These are phyloP conservation scores for Asparagopsis taxiformis DNA, from an alignment of 31 red algal genomes.

Conservation along the genomic window DNA sequence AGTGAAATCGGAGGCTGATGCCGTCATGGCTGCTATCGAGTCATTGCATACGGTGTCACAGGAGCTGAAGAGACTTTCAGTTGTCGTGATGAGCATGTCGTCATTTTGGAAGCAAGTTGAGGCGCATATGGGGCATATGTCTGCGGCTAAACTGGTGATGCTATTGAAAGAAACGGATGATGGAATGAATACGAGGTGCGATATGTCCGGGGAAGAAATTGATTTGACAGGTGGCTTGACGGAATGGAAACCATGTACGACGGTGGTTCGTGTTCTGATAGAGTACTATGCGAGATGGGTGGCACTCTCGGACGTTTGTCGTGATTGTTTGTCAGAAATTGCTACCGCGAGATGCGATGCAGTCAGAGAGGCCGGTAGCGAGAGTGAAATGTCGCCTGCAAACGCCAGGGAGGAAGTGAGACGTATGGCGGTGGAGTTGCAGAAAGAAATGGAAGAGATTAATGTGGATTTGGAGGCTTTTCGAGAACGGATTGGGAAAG, in stretches of 20 bases:
- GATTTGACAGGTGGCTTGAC: too few species aligned
- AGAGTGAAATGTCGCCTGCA: not conserved
- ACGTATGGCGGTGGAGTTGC: constrained; percentile 1
- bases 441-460: constrained; percentile 7
- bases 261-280: not conserved
- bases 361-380: not conserved
- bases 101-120: constrained; percentile 15
- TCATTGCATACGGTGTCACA: not conserved
- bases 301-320: constrained; percentile 15
- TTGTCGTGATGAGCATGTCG: constrained; percentile 6
- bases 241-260: constrained; percentile 7
- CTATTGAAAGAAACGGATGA: constrained; percentile 6
- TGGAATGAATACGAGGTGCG: not conserved
- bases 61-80: constrained; percentile 19
- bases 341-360: not conserved
- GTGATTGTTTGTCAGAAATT: constrained; percentile 1
- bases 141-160: not conserved
- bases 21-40: constrained; percentile 14
- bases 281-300: constrained; percentile 23
- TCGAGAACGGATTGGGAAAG: not conserved
- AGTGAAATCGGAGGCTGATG: constrained; percentile 3
- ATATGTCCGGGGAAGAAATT: too few species aligned
- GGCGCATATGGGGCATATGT: constrained; percentile 10
- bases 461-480: constrained; percentile 1
- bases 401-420: not conserved